Evolutionary conservation across 768 basidiomycete genomes (phyloP).

Genomic region (Mycena pura): DNA sequence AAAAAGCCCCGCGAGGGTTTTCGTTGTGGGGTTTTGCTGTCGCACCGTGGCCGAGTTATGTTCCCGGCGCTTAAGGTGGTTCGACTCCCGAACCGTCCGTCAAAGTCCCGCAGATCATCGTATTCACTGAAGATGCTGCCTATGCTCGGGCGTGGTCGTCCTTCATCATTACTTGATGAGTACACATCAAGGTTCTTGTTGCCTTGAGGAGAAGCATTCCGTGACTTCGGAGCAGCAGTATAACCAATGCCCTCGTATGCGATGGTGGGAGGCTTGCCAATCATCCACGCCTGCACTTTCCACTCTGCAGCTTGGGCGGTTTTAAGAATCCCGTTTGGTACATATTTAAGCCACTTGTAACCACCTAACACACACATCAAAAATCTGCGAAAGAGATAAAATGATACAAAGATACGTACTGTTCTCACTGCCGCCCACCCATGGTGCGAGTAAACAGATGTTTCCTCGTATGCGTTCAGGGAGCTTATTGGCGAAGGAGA

Average conservation of each 20-base stretch:
- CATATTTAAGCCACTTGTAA: slow-evolving; percentile 97
- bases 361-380: slow-evolving; percentile 54
- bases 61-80: slow-evolving; percentile 66
- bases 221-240: slow-evolving; percentile 49
- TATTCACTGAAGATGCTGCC: slow-evolving; percentile 83
- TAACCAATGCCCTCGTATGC: slow-evolving; percentile 89
- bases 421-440: slow-evolving; percentile 92
- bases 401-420: slow-evolving; percentile 67
- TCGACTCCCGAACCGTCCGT: slow-evolving; percentile 83
- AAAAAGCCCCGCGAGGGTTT: slow-evolving; percentile 77
- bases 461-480: slow-evolving; percentile 82
- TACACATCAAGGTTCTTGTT: slow-evolving; percentile 37
- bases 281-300: slow-evolving; percentile 96
- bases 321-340: slow-evolving; percentile 90
- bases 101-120: slow-evolving; percentile 86
- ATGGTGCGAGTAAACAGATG: slow-evolving; percentile 90
- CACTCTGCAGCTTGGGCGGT: slow-evolving; percentile 97
- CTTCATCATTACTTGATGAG: slow-evolving; percentile 39
- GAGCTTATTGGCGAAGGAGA: slow-evolving; percentile 82
- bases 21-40: slow-evolving; percentile 50
- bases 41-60: slow-evolving; percentile 39
- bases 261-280: slow-evolving; percentile 91
- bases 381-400: slow-evolving; percentile 1
- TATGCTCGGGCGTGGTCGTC: slow-evolving; percentile 69
- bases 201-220: slow-evolving; percentile 36